Base-by-base conservation (phyloP, 306 rosid species). In the Potentilla sterilis region DNA sequence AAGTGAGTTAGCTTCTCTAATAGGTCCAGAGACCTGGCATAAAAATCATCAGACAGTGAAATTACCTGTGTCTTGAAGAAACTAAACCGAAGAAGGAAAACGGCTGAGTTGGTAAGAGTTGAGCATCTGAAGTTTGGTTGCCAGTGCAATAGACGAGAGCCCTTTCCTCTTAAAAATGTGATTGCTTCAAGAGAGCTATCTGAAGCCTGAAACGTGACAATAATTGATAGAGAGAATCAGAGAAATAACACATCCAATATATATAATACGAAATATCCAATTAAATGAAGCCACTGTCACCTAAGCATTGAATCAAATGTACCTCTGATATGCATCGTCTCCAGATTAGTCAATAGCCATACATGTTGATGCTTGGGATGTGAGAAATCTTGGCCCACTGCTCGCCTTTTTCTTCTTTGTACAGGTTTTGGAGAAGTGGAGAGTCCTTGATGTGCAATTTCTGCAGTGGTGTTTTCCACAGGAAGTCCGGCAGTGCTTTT, bases 401-500 rank as follows among this genome's bases (percentile, higher is more conserved):
- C 42, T 32, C 24, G 4, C 75, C 62, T 0, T 28, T 28, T 6
- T 37, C 40, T 46, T 18, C 10, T 2, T 14, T 13, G 4, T 12
- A 9, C 8, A 44, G 48, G 2, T 10, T 3, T 44, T 10, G 14
- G 48, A 44, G 14, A 44, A 9, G 8, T 44, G 48, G 48, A 44
- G 48, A 44, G 2, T 1, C 2, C 1, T 2, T 44, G 48, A 44
- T 44, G 12, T 0, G 13, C 12, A 44, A 9, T 44, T 44, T 12
- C 48, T 44, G 48, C 3, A 78, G 35, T 5, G 81, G 57, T 34
- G 46, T 71, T 32, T 9, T 70, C 59, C 47, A 16, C 38, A 63
- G 44, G 77, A 78, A 78, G n/a, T 63, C 77, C 9, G 72, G 77
- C 5, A 70, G 44, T 16, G 43, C n/a, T 78, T 47, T 9, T 28